Evolutionary conservation across 345 rosid species (phyloP), one percentile per base, ranked within the genome.

Genomic region (Boechera divaricarpa): DNA sequence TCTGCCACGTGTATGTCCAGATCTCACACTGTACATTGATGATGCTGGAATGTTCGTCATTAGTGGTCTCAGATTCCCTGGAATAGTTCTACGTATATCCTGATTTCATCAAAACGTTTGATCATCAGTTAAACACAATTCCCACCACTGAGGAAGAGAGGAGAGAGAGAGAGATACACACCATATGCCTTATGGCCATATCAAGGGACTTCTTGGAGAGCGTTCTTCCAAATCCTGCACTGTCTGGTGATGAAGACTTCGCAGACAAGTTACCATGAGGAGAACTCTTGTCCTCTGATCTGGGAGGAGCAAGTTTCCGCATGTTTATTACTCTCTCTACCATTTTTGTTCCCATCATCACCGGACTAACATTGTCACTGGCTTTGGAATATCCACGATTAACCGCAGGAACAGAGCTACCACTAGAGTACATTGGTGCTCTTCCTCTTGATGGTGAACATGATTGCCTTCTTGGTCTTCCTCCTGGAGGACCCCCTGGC

Each of bases 151-250:
- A 5, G 28, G 52, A 13, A 59, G 18, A 52, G 60, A 52, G 54
- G 12, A 39, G 11, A 66, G 32, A 61, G 26, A 53, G 52, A 47
- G 36, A 10, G 63, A 39, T 47, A 70, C 96, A 62, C 72, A 95
- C 99, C 99, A 95, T 95, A 67, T 95, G 99, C 70, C 99, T 84
- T 47, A 95, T 91, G 35, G 99, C 98, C 99, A 95, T 95, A 74
- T 95, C 99, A 82, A 95, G 81, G 11, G 99, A 95, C 72, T 95
- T 95, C 92, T 95, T 95, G 47, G 99, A 95, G 67, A 95, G 93
- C 5, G 93, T 79, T 82, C 99, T 86, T 60, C 98, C 99, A 58
- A 95, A 95, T 60, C 99, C 98, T 6, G 83, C 83, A 82, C 96
- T 88, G 68, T 95, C 99, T 26, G 94, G 97, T 8, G 98, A 95